A percentile compares a stretch with the other conserved stretches of the same genome.
These are phyloP conservation scores for Aphanomyces cochlioides DNA, from an alignment of 352 stramenopile species.

Conservation along the genomic window DNA sequence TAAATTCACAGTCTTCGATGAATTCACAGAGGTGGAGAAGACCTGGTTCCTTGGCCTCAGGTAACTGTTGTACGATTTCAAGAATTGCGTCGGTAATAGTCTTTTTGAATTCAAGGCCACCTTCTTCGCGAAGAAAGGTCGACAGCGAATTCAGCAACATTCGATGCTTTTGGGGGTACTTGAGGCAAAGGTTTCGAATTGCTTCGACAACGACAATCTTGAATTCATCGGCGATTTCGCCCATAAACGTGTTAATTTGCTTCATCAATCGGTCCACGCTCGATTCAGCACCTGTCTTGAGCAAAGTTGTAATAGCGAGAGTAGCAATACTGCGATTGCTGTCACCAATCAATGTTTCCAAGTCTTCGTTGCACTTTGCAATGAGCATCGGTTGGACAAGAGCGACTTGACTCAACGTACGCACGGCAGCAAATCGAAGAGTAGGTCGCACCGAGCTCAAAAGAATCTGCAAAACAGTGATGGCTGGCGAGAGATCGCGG, in stretches of 20 bases:
- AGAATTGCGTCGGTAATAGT: conserved; percentile 98
- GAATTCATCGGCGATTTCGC: conserved; percentile 99
- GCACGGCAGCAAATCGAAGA: conserved; percentile 95
- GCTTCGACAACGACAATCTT: conserved; percentile 98
- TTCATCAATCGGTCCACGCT: conserved; percentile 96
- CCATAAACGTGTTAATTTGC: conserved; percentile 98
- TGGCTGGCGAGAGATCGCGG: conserved; percentile 93
- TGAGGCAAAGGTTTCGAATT: conserved; percentile 97
- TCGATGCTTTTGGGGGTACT: conserved; percentile 97
- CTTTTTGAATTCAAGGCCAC: conserved; percentile 99
- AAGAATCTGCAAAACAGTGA: conserved; percentile 97
- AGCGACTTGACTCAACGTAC: conserved; percentile 92
- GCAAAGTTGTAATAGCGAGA: conserved; percentile 97
- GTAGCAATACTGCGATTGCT: conserved; percentile 97
- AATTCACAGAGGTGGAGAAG: conserved; percentile 99
- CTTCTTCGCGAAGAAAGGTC: conserved; percentile 95
- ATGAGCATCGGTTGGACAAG: conserved; percentile 93
- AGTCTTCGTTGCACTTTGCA: conserved; percentile 97
- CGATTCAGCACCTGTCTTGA: conserved; percentile 97
- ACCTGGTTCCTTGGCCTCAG: conserved; percentile 95
- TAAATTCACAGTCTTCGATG: conserved; percentile 97
- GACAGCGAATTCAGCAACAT: conserved; percentile 97
- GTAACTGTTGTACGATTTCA: conserved; percentile 94
- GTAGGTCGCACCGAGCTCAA: conserved; percentile 93
- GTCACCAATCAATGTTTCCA: conserved; percentile 97